These are phyloP conservation scores for Geotrichum candidum DNA, from an alignment of 1,139 yeast species.

Conservation along the genomic window DNA sequence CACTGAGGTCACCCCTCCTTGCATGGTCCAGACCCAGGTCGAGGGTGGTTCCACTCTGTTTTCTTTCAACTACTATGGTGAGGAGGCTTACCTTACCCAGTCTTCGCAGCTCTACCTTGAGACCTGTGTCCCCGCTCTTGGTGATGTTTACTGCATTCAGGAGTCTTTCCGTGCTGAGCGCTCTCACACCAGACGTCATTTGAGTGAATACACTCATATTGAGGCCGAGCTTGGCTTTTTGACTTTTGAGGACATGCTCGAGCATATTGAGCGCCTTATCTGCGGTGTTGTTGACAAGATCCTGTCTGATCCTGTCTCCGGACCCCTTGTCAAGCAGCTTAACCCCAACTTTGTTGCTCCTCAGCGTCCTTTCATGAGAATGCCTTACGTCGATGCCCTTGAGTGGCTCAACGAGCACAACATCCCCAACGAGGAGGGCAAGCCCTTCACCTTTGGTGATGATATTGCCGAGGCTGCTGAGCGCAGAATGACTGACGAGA, in stretches of 20 bases:
- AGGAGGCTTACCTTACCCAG: constrained; percentile 94
- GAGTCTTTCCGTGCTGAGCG: constrained; percentile 99
- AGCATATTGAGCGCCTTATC: constrained; percentile 77
- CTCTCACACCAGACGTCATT: constrained; percentile 97
- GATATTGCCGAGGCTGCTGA: constrained; percentile 99
- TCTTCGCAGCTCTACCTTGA: constrained; percentile 95
- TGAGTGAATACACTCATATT: constrained; percentile 93
- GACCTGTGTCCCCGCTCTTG: constrained; percentile 91
- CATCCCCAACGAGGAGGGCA: constrained; percentile 89
- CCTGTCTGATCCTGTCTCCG: constrained; percentile 84
- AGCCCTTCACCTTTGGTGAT: constrained; percentile 90
- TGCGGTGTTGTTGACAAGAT: constrained; percentile 66
- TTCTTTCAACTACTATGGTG: constrained; percentile 90
- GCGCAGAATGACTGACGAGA: constrained; percentile 94
- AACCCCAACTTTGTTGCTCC: constrained; percentile 90
- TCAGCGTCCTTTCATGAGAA: constrained; percentile 76
- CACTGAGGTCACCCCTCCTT: constrained; percentile 95
- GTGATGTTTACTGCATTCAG: constrained; percentile 95
- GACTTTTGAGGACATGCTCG: constrained; percentile 75
- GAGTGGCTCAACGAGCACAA: constrained; percentile 96
- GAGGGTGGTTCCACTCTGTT: constrained; percentile 98
- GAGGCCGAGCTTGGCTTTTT: constrained; percentile 91
- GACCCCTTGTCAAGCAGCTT: constrained; percentile 81
- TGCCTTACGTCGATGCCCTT: constrained; percentile 85
- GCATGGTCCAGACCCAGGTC: constrained; percentile 99